phyloP scores from a whole-genome alignment of 768 basidiomycete species.

The Lanmaoa rubissima region DNA sequence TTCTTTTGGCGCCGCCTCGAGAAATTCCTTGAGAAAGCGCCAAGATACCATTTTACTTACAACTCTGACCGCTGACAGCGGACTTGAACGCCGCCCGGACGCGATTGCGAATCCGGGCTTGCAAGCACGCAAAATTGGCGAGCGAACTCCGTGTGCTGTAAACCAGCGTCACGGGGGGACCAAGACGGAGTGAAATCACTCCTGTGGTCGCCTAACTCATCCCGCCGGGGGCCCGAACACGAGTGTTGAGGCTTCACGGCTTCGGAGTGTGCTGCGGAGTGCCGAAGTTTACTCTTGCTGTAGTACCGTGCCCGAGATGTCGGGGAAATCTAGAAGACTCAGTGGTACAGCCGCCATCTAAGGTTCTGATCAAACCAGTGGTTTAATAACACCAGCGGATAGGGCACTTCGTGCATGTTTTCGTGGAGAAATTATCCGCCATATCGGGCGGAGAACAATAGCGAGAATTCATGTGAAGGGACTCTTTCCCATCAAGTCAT shows the following conservation, averaged over 20 bases:
- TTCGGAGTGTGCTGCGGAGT: neutral
- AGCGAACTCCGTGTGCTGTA: constrained; percentile 11
- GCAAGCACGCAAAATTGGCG: neutral
- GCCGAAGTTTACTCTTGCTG: neutral
- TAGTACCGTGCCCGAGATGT: neutral
- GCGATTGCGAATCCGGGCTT: constrained; percentile 2
- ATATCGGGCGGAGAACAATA: neutral
- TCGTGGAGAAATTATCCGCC: neutral
- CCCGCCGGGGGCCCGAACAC: neutral
- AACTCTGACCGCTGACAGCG: constrained; percentile 15
- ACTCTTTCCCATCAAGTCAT: neutral
- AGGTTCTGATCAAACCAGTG: neutral
- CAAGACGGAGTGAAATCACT: neutral
- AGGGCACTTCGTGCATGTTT: neutral
- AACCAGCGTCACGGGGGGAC: neutral
- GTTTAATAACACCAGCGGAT: neutral
- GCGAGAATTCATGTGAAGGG: too few species aligned
- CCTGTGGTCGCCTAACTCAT: constrained; percentile 2
- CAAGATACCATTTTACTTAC: neutral
- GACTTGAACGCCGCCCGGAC: neutral
- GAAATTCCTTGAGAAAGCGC: constrained; percentile 17
- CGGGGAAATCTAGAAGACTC: neutral
- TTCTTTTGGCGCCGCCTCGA: constrained; percentile 22
- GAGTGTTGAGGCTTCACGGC: too few species aligned
- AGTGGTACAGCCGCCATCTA: neutral